Evolutionary conservation across 2,329 filamentous ascomycete genomes (phyloP).

Genomic region (Alternaria infectoria): DNA sequence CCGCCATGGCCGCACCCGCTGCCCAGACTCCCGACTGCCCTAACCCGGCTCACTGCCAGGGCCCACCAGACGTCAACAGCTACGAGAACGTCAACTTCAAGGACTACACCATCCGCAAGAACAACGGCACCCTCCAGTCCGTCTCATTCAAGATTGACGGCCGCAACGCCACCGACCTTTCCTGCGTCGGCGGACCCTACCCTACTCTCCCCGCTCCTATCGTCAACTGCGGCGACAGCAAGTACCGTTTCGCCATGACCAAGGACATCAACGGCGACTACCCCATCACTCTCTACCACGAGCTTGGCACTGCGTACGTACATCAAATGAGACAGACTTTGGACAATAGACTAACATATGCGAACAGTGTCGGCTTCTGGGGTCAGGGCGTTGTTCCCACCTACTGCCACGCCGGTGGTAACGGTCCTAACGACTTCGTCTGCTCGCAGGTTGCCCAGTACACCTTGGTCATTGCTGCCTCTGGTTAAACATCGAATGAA

Average conservation of each 20-base stretch:
- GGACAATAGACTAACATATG: neutral
- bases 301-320: slow-evolving; percentile 11
- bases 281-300: slow-evolving; percentile 23
- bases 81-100: slow-evolving; percentile 30
- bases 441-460: slow-evolving; percentile 17
- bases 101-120: slow-evolving; percentile 29
- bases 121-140: slow-evolving; percentile 18
- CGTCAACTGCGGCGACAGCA: slow-evolving; percentile 20
- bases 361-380: neutral
- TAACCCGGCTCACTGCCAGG: slow-evolving; percentile 30
- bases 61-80: slow-evolving; percentile 9
- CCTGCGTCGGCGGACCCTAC: slow-evolving; percentile 16
- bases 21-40: slow-evolving; percentile 26
- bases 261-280: slow-evolving; percentile 2
- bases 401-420: slow-evolving; percentile 30
- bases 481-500: neutral
- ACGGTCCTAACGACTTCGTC: slow-evolving; percentile 23
- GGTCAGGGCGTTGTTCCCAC: slow-evolving; percentile 16
- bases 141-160: slow-evolving; percentile 30
- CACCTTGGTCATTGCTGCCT: slow-evolving; percentile 19
- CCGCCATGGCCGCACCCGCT: slow-evolving; percentile 26
- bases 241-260: slow-evolving; percentile 25
- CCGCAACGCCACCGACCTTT: slow-evolving; percentile 17
- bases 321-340: neutral
- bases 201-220: slow-evolving; percentile 19